Evolutionary conservation across 768 basidiomycete species (phyloP), one percentile per base, ranked within the genome.

Genomic region (Mycena pura): DNA sequence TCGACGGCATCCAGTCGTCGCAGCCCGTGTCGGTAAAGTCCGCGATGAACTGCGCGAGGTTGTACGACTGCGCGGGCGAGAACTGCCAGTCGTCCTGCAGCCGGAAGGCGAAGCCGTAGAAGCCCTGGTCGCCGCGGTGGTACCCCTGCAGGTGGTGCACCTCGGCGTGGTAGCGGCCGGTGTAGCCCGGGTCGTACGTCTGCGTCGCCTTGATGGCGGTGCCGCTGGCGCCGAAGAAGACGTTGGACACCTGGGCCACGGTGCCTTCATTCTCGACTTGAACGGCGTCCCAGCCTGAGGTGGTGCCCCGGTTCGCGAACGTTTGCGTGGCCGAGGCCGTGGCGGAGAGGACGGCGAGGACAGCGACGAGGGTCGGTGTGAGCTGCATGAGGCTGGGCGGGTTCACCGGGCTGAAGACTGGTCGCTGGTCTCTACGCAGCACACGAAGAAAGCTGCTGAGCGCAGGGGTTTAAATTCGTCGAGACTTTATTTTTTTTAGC

Each of bases 71-170:
- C 14, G 22, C 43, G 17, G 19, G 43, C 17, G 51, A n/a, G 53
- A 55, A 45, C 32, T 55, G 51, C 51, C 51, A 52, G 51, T 52
- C 51, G 17, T 52, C 17, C 51, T 52, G 51, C 38, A 52, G 51
- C 51, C 51, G 51, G 51, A 52, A 52, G 47, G 47, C 47, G 32
- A 49, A 49, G 29, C 47, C 47, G 47, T 49, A 49, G 47, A 49
- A 49, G 32, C 47, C 47, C 32, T 49, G 29, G 14, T 49, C 47
- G 47, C 47, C 47, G 47, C 28, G 47, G 47, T 49, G 47, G 32
- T 49, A 49, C 28, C 29, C 47, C 29, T 31, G 32, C n/a, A 47
- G 31, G 17, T 32, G 46, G 29, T 47, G 46, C 29, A 31, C 46
- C 40, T 43, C 40, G 40, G 40, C 31, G 32, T 49, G 47, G 32